Conservation (phyloP, 2,329 filamentous ascomycete genomes). For the Alternaria sp. region DNA sequence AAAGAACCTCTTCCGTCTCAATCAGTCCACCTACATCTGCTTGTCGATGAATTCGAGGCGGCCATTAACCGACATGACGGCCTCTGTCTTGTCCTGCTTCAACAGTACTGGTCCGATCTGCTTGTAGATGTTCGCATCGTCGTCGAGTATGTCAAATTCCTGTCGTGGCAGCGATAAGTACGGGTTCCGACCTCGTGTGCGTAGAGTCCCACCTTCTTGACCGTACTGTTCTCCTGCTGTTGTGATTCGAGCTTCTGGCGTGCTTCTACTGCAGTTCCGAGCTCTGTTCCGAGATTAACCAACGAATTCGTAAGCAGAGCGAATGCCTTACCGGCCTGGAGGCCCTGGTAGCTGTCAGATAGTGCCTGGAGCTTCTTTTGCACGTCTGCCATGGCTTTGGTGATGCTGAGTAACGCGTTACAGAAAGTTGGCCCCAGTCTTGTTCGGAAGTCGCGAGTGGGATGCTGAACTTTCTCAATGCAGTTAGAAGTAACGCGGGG, state of each 20-base stretch:
- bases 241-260: constrained; percentile 94
- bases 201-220: constrained; percentile 72
- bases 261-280: constrained; percentile 77
- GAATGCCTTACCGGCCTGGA: constrained; percentile 76
- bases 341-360: constrained; percentile 85
- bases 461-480: constrained; percentile 32
- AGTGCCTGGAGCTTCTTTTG: constrained; percentile 83
- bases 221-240: constrained; percentile 88
- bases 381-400: constrained; percentile 58
- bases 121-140: constrained; percentile 94
- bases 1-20: not conserved
- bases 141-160: constrained; percentile 83
- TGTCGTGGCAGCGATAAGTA: constrained; percentile 48
- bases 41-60: constrained; percentile 91
- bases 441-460: constrained; percentile 32
- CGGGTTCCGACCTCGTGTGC: not conserved
- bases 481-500: constrained; percentile 37
- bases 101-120: constrained; percentile 89
- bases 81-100: constrained; percentile 93
- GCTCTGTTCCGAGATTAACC: constrained; percentile 65
- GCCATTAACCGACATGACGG: constrained; percentile 88
- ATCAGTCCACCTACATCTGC: constrained; percentile 76
- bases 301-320: not conserved
- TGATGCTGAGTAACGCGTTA: constrained; percentile 39
- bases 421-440: constrained; percentile 24